Conservation (phyloP, 2,329 filamentous ascomycete genomes). For the Cryphonectria japonica region DNA sequence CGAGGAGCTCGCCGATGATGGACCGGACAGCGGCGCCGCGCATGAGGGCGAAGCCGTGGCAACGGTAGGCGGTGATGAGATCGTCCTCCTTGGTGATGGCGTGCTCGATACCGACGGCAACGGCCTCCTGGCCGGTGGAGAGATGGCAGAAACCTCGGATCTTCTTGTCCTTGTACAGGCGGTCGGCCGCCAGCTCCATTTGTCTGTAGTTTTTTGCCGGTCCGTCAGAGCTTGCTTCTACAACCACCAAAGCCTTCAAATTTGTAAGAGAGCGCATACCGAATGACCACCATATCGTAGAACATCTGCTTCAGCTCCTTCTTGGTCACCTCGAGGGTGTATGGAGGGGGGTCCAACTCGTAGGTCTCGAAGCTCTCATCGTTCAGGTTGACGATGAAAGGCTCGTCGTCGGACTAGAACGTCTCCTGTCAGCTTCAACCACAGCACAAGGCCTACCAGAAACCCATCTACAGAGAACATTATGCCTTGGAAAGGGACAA, state of each 20-base stretch:
- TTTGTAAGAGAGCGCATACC: conserved; percentile 61
- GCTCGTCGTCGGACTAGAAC: conserved; percentile 84
- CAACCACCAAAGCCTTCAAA: not conserved
- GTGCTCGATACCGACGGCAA: conserved; percentile 95
- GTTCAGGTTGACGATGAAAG: conserved; percentile 88
- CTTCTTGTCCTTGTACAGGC: conserved; percentile 99
- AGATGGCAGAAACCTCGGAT: conserved; percentile 99
- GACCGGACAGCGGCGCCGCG: conserved; percentile 87
- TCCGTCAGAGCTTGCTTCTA: conserved; percentile 26
- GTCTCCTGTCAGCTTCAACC: conserved; percentile 17
- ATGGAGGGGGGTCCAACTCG: conserved; percentile 93
- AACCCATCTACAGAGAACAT: not conserved
- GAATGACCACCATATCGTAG: conserved; percentile 91
- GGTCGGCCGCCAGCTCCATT: conserved; percentile 99
- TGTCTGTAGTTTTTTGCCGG: conserved; percentile 60
- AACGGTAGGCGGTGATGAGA: conserved; percentile 96
- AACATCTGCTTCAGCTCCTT: conserved; percentile 99
- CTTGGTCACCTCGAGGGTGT: conserved; percentile 93
- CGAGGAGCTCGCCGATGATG: conserved; percentile 94
- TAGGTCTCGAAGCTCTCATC: conserved; percentile 99
- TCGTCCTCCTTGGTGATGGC: conserved; percentile 91
- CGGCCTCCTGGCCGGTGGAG: conserved; percentile 96
- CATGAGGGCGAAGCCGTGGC: conserved; percentile 98
- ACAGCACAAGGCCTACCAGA: not conserved
- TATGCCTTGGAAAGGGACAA: conserved; percentile 3